Evolutionary conservation across 163 green algal species (phyloP).

Genomic region (Chlorella variabilis): DNA sequence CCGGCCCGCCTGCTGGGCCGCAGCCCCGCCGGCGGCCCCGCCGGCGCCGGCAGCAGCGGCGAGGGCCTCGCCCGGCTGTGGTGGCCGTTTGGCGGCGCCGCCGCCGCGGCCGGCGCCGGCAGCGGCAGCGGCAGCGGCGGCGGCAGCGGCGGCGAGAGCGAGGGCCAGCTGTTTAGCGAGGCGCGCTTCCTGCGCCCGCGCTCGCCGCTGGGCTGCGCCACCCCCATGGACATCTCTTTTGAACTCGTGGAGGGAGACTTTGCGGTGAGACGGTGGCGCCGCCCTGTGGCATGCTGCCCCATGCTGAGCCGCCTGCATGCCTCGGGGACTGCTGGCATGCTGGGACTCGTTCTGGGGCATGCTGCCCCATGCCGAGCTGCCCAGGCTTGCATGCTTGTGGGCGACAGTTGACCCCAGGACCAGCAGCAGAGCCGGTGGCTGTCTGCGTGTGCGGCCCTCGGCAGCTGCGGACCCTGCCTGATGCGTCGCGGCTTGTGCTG

Average conservation of each 20-base stretch:
- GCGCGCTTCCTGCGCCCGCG: neutral
- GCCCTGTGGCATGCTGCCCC: too few species aligned
- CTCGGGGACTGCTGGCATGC: too few species aligned
- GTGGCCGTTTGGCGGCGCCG: constrained; percentile 7
- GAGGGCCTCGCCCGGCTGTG: too few species aligned
- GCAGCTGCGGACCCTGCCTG: too few species aligned
- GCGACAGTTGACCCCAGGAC: too few species aligned
- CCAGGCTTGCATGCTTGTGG: too few species aligned
- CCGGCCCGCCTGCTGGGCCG: neutral
- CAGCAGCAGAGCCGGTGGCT: too few species aligned
- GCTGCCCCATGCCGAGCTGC: too few species aligned
- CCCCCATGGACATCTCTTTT: constrained; percentile 8
- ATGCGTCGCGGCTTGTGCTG: too few species aligned
- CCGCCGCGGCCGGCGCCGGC: neutral
- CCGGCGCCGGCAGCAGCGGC: neutral
- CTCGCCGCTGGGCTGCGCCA: neutral
- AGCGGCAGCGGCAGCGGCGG: neutral
- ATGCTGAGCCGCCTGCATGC: too few species aligned
- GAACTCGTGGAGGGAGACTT: constrained; percentile 23
- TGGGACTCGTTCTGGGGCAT: too few species aligned
- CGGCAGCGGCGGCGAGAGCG: neutral
- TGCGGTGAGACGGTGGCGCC: neutral
- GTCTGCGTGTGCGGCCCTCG: too few species aligned
- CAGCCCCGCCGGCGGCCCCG: neutral
- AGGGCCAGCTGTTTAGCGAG: constrained; percentile 1